Base-by-base conservation (phyloP, 345 rosid species). In the Pugionium cornutum region DNA sequence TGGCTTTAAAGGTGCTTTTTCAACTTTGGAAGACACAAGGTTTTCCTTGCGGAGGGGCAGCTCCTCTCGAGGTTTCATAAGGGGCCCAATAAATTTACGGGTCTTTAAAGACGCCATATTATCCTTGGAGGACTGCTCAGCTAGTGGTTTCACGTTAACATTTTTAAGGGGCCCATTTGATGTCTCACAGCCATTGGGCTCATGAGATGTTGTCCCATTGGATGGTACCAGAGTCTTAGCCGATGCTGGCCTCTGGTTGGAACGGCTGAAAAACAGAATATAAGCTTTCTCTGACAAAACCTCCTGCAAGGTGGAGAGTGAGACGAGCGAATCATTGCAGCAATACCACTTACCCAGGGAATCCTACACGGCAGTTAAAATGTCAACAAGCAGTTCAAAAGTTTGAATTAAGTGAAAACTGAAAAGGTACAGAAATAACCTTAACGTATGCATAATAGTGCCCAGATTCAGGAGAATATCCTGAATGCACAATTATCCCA, bases 391-490 rank as follows among this genome's bases (percentile, higher is more conserved):
- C 55, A 45, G 47, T 40, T 65, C 8, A 4, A 54, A 60, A 53
- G 68, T 72, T 61, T 6, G 9, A 1, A 10, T 42, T 29, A 41
- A 36, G 9, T 43, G 36, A 18, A 58, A 36, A 18, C 8, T 59
- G 34, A 65, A 29, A 54, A 55, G 51, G 58, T 51, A 50, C 66
- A 46, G 34, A 56, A 10, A 39, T 7, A 45, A 84, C 99, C 98
- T 95, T 95, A 49, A 95, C 84, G 69, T 91, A 95, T 69, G 99
- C 94, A 78, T 91, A 87, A 73, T 95, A 95, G 72, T 95, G 99
- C 37, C 99, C 99, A 37, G 96, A 91, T 70, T 95, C 98, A 3
- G 87, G 87, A 4, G 98, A 87, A 78, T 58, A 77, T 60, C 99
- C 98, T 6, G 96, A 80, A 75, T 95, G 99, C 67, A 95, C 99